Evolutionary conservation across 345 rosid genomes (phyloP).

Genomic region (Eucalyptus coolabah): DNA sequence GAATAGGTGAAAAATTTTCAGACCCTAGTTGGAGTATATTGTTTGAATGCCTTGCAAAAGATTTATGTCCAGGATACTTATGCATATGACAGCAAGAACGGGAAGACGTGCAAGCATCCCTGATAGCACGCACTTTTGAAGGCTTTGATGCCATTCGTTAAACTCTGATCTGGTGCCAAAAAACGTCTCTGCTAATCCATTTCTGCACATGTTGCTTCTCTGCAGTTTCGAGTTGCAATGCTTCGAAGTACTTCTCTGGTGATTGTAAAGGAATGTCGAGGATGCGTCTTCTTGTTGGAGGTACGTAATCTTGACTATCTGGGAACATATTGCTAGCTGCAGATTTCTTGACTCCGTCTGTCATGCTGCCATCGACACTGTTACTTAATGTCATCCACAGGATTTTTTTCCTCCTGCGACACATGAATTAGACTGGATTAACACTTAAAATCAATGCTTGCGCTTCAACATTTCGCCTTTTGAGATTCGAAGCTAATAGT

Average conservation of each 20-base stretch:
- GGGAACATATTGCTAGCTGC: not conserved
- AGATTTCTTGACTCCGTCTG: not conserved
- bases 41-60: not conserved
- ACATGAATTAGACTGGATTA: not conserved
- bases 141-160: not conserved
- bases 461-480: not conserved
- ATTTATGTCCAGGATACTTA: not conserved
- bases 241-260: slow-evolving; percentile 25
- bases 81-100: not conserved
- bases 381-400: not conserved
- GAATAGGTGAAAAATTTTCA: not conserved
- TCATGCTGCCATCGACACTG: not conserved
- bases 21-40: not conserved
- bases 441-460: not conserved
- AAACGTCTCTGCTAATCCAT: not conserved
- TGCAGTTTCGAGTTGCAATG: slow-evolving; percentile 18
- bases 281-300: slow-evolving; percentile 56
- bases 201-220: not conserved
- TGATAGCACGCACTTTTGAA: not conserved
- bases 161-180: not conserved
- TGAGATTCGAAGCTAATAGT: not conserved
- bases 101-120: not conserved
- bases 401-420: not conserved
- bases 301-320: slow-evolving; percentile 10
- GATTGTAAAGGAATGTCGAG: slow-evolving; percentile 30